Conservation (phyloP, 192 early-diverging fungal genomes). For the Dimargaris xerosporica region DNA sequence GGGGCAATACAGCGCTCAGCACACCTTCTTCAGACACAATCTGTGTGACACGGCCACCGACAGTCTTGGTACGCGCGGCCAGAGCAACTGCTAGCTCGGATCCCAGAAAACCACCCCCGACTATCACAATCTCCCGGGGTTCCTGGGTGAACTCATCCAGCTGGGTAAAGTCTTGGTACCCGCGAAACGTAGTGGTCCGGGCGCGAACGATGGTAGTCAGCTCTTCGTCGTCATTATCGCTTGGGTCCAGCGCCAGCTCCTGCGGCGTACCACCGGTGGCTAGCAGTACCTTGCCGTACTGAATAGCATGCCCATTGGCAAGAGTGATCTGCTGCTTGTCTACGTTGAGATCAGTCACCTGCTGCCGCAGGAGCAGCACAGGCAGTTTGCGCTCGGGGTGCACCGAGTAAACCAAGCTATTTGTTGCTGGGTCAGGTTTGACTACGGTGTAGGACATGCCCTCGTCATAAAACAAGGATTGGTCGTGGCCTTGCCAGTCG, state of each 20-base stretch:
- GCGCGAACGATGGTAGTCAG: slow-evolving; percentile 17
- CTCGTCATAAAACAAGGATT: slow-evolving; percentile 14
- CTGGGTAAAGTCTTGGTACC: slow-evolving; percentile 34
- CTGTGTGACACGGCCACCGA: slow-evolving; percentile 31
- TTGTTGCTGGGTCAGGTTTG: slow-evolving; percentile 21
- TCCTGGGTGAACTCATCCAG: slow-evolving; percentile 26
- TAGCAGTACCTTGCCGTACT: slow-evolving; percentile 36
- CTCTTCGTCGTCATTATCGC: not conserved
- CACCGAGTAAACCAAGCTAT: slow-evolving; percentile 23
- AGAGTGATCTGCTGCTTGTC: slow-evolving; percentile 34
- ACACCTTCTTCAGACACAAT: slow-evolving; percentile 46
- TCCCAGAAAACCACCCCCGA: slow-evolving; percentile 53
- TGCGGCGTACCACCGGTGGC: slow-evolving; percentile 47
- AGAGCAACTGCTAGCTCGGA: slow-evolving; percentile 42
- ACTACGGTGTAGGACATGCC: slow-evolving; percentile 15
- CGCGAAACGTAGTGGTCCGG: slow-evolving; percentile 39
- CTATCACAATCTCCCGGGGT: slow-evolving; percentile 32
- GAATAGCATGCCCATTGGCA: slow-evolving; percentile 29
- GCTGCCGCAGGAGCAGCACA: slow-evolving; percentile 27
- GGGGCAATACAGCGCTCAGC: slow-evolving; percentile 39
- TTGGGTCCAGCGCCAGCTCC: slow-evolving; percentile 13
- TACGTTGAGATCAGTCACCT: slow-evolving; percentile 31
- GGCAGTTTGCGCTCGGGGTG: slow-evolving; percentile 22
- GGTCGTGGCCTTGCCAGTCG: slow-evolving; percentile 42
- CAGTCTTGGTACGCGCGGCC: slow-evolving; percentile 23